Conservation (phyloP, 1,284 basidiomycete genomes). For the Irpex sp. region DNA sequence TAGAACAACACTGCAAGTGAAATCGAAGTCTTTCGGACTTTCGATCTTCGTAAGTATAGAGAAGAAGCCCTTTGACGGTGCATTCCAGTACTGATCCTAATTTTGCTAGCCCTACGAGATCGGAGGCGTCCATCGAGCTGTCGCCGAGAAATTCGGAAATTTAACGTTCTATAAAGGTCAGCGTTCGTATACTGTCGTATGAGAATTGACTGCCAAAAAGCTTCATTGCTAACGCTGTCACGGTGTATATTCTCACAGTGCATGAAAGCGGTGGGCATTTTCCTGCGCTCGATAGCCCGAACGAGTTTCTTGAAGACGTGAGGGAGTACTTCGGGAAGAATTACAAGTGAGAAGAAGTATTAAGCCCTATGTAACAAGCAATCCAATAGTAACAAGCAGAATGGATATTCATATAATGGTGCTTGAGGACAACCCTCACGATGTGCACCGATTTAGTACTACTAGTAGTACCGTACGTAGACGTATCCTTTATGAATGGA, state of each 20-base stretch:
- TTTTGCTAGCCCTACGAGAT: background rate
- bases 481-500: too few relatives aligned
- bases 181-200: background rate
- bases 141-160: background rate
- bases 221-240: background rate
- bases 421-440: too few relatives aligned
- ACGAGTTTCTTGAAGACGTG: background rate
- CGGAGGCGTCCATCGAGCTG: background rate
- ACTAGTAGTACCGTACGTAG: too few relatives aligned
- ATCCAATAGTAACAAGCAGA: too few relatives aligned
- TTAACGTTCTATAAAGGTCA: background rate
- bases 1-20: background rate
- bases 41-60: background rate
- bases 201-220: background rate
- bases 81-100: too few relatives aligned
- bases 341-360: background rate
- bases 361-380: too few relatives aligned
- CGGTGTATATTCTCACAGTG: background rate
- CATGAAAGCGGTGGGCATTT: background rate
- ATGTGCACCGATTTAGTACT: too few relatives aligned
- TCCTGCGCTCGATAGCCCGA: background rate
- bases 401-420: too few relatives aligned
- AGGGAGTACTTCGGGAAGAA: background rate
- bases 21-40: background rate
- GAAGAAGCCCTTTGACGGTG: too few relatives aligned